Base-by-base conservation (phyloP, 192 early-diverging fungal genomes). In the Backusella tuberculispora region DNA sequence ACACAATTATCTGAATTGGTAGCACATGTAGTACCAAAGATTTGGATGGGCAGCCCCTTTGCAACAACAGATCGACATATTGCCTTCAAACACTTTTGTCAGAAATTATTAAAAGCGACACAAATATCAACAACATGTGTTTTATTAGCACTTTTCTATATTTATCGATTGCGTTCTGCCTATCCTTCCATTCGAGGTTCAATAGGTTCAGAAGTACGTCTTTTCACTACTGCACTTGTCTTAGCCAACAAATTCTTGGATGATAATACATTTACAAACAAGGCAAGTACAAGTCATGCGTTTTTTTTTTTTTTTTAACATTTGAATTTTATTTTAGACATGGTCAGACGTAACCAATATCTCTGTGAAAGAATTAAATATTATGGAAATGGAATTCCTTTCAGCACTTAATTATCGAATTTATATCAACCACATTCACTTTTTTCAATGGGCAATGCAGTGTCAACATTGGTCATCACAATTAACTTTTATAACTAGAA, bases 221-320 rank as follows among this genome's bases (percentile, higher is more conserved):
- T 96, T 46, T 92, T 97, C 75, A 91, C 93, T 14, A 92, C 92
- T 26, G 90, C 94, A 40, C 84, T 97, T 44, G 92, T 95, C 83
- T 85, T 95, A 3, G 90, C 93, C 46, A 95, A 93, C 83, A 97
- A 97, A 77, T 90, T 88, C 74, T 83, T 95, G 29, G 89, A 94
- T 75, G 96, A 97, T 79, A 95, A 95, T 80, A 96, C 94, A 56
- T 97, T 93, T 74, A 91, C 96, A 6, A 95, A 94, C 77, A 88
- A 91, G 74, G 76, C 68, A 74, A 78, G 29, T 37, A 26, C 34
- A n/a, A 19, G 47, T 42, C 17, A 10, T 67, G 13, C 37, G 34
- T 66, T 34, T 34, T 43, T 47, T 65, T 71, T 47, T 56, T 45
- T 65, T n/a, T 71, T n/a, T 71, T 47, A 67, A 56, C 12, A 44